phyloP scores from a whole-genome alignment of 2,329 filamentous ascomycete genomes.

The Scedosporium apiospermum region DNA sequence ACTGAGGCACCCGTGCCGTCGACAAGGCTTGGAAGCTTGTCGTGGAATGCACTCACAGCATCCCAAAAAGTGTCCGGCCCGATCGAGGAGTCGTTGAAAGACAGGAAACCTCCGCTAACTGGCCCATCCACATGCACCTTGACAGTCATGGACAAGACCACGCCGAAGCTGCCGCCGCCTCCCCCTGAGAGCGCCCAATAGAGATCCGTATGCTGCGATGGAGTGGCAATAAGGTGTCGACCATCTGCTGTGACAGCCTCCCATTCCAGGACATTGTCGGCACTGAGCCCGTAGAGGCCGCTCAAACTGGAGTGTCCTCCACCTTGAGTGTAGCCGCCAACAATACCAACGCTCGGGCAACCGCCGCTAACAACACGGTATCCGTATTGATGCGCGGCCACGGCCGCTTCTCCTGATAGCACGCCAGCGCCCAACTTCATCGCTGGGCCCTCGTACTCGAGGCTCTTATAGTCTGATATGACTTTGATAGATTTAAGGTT shows the following conservation, averaged over 20 bases:
- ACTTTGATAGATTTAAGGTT: conserved; percentile 23
- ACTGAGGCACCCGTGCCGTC: not conserved
- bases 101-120: conserved; percentile 16
- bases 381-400: conserved; percentile 33
- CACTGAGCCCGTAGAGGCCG: conserved; percentile 46
- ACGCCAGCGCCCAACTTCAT: conserved; percentile 47
- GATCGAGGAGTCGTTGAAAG: no score
- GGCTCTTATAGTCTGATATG: conserved; percentile 13
- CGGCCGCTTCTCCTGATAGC: conserved; percentile 41
- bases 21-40: not conserved
- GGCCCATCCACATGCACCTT: conserved; percentile 35
- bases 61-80: not conserved
- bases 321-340: conserved; percentile 51
- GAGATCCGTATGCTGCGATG: conserved; percentile 39
- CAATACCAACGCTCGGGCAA: conserved; percentile 43
- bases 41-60: not conserved
- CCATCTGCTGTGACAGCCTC: conserved; percentile 45
- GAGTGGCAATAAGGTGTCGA: conserved; percentile 34
- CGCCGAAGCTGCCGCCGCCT: conserved; percentile 48
- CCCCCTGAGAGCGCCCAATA: conserved; percentile 56
- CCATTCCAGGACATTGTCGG: conserved; percentile 47
- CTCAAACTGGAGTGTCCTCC: conserved; percentile 47
- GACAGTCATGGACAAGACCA: conserved; percentile 45
- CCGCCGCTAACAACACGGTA: conserved; percentile 43
- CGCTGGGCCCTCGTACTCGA: conserved; percentile 32